These are phyloP conservation scores for Solanum bulbocastanum DNA, from an alignment of 257 asterid genomes.

Conservation along the genomic window DNA sequence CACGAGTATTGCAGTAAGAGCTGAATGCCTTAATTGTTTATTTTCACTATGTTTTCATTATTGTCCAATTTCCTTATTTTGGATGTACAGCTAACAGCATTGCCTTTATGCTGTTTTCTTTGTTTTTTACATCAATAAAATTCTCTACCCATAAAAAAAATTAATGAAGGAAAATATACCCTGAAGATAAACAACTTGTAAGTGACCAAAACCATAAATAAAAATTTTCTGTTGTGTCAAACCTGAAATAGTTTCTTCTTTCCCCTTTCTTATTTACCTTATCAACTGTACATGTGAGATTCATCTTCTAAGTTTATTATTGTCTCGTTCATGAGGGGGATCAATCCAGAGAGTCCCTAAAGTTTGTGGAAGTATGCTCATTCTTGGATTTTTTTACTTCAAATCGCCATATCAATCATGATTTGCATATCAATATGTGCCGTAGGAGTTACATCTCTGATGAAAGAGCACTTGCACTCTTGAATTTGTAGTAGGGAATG, in stretches of 20 bases:
- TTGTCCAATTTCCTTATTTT: background rate
- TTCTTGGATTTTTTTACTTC: background rate
- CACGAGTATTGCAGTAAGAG: no score
- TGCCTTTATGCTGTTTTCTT: background rate
- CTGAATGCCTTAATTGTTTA: no score
- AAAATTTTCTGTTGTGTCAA: no score
- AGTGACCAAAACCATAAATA: no score
- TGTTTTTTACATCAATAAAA: background rate
- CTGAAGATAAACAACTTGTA: no score
- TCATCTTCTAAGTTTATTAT: background rate
- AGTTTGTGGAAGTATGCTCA: background rate
- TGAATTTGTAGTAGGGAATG: background rate
- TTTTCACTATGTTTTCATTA: background rate
- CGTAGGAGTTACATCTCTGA: background rate
- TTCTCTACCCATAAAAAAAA: no score
- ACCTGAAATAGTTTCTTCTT: background rate
- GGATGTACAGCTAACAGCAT: background rate
- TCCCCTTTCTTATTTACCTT: background rate
- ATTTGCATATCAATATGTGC: background rate
- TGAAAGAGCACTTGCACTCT: background rate
- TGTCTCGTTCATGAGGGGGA: background rate
- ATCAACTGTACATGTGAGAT: background rate
- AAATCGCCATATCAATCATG: background rate
- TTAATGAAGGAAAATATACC: no score
- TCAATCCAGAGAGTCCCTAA: background rate